Evolutionary conservation across 2,329 filamentous ascomycete species (phyloP).

Genomic region (Acrocalymma vagum): DNA sequence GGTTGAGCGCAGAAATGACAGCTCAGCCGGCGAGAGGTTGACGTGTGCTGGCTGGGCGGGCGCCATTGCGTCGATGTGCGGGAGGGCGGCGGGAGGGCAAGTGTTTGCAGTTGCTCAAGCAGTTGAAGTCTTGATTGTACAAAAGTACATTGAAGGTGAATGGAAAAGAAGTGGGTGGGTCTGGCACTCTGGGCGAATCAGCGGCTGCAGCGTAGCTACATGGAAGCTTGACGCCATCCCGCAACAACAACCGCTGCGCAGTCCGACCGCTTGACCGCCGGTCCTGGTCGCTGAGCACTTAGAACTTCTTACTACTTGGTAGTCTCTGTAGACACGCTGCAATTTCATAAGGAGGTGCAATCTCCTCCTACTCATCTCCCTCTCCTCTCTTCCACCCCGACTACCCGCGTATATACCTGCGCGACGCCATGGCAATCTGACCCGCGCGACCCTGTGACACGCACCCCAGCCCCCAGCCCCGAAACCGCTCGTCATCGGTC

Average conservation of each 20-base stretch:
- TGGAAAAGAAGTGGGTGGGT: conserved; percentile 8
- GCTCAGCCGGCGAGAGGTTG: conserved; percentile 91
- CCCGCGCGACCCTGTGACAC: not conserved
- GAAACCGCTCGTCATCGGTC: conserved; percentile 29
- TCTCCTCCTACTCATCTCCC: conserved; percentile 4
- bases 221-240: conserved; percentile 24
- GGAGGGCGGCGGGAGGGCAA: conserved; percentile 4
- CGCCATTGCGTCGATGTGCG: conserved; percentile 33
- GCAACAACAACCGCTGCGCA: conserved; percentile 35
- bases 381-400: conserved; percentile 1
- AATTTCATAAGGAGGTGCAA: too few species aligned
- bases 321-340: too few species aligned
- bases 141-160: too few species aligned
- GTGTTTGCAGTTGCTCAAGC: conserved; percentile 14
- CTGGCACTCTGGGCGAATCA: conserved; percentile 29
- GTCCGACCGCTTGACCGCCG: conserved; percentile 31
- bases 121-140: conserved; percentile 19
- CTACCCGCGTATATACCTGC: conserved; percentile 3
- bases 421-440: conserved; percentile 12
- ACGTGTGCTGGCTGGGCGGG: conserved; percentile 60
- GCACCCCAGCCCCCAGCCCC: conserved; percentile 22
- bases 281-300: conserved; percentile 4
- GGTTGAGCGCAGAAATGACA: conserved; percentile 91
- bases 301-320: conserved; percentile 1
- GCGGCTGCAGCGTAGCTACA: conserved; percentile 20